phyloP scores from a whole-genome alignment of 2,329 filamentous ascomycete species.

The Tolypocladium inflatum region DNA sequence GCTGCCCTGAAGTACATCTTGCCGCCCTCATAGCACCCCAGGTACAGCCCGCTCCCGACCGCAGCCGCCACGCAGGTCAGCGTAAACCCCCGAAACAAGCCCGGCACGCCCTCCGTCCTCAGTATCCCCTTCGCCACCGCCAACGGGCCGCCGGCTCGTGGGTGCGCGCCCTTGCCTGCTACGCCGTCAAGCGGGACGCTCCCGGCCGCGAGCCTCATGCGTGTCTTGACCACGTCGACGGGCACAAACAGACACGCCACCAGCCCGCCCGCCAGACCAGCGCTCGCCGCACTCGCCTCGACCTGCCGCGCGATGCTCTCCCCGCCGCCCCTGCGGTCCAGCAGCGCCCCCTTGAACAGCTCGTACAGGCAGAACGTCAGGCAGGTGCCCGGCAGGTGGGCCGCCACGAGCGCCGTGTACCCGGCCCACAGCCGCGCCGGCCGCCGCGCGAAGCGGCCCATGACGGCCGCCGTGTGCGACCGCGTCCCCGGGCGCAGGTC shows the following conservation, averaged over 20 bases:
- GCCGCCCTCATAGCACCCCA: conserved; percentile 4
- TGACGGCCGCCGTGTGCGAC: neutral
- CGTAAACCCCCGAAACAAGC: conserved; percentile 2
- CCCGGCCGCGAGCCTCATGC: conserved; percentile 9
- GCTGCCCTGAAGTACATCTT: conserved; percentile 1
- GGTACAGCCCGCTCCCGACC: conserved; percentile 1
- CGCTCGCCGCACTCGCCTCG: conserved; percentile 5
- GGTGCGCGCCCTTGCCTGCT: neutral
- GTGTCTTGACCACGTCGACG: conserved; percentile 10
- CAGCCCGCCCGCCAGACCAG: conserved; percentile 4
- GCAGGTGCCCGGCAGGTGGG: conserved; percentile 4
- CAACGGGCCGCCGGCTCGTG: neutral
- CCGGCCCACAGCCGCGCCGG: conserved; percentile 5
- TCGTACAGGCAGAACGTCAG: conserved; percentile 6
- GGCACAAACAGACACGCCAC: conserved; percentile 8
- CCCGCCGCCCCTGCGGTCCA: neutral
- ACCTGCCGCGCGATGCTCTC: neutral
- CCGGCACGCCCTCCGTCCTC: neutral
- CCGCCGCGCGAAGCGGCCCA: conserved; percentile 1
- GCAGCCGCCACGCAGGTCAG: conserved; percentile 3
- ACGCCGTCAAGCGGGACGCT: neutral
- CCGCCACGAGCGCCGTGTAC: conserved; percentile 5
- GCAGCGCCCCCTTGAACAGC: conserved; percentile 1
- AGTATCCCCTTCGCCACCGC: neutral
- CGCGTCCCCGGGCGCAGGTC: neutral